Evolutionary conservation across 1,284 basidiomycete genomes (phyloP), one percentile per base, ranked within the genome.

Genomic region (Ceratobasidium sp.): DNA sequence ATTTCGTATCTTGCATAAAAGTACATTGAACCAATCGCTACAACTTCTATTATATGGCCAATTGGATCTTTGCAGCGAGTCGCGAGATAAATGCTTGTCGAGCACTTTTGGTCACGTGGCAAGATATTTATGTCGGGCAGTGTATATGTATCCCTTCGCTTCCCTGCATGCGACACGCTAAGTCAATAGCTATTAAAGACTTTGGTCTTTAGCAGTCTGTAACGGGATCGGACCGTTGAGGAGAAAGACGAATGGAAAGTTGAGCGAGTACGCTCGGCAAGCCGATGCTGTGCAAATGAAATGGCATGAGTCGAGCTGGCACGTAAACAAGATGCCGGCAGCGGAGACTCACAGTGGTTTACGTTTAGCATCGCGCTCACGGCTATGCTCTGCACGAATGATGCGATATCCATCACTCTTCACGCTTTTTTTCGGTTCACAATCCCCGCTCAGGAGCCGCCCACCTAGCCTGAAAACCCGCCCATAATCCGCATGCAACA

Each of bases 171-270:
- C n/a, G n/a, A n/a, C n/a, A n/a, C n/a, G n/a, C n/a, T n/a, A n/a
- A n/a, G n/a, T n/a, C n/a, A n/a, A n/a, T n/a, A n/a, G n/a, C n/a
- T n/a, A n/a, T n/a, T n/a, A n/a, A n/a, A n/a, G n/a, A n/a, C n/a
- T n/a, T n/a, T n/a, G n/a, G n/a, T n/a, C n/a, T n/a, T n/a, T n/a
- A n/a, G 92, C 89, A 36, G 81, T 78, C 79, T 98, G 93, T 4
- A 85, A 86, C 5, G n/a, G n/a, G n/a, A 84, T 77, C 2, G 85
- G 82, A 26, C 88, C 84, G 52, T 87, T 80, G 78, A 98, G 88
- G n/a, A 98, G 82, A 79, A 94, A 97, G 12, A 91, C 87, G 48
- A 87, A 86, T 0, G 97, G 93, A 79, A 94, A 97, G 80, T 97
- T 93, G 77, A 98, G 86, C 75, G 64, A 41, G 14, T 57, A 69